phyloP scores from a whole-genome alignment of 768 basidiomycete species.

The Lactifluus rugatus region DNA sequence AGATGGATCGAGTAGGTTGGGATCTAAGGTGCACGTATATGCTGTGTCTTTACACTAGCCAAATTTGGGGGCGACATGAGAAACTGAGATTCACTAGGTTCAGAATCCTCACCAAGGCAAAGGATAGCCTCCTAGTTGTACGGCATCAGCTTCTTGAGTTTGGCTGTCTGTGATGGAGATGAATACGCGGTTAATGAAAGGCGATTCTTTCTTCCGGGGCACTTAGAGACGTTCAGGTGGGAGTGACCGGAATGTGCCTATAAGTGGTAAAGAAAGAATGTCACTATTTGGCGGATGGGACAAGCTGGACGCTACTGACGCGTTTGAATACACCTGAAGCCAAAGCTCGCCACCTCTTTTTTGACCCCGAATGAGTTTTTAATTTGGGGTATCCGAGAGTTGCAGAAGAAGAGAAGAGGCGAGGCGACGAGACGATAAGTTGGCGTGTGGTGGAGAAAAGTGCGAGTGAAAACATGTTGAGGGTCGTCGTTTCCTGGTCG shows the following conservation, averaged over 20 bases:
- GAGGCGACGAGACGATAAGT: conserved; percentile 20
- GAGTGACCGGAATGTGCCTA: conserved; percentile 64
- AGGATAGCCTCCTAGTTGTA: conserved; percentile 39
- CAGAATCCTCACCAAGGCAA: not conserved
- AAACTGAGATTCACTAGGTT: not conserved
- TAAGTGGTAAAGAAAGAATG: not conserved
- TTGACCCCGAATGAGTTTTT: conserved; percentile 71
- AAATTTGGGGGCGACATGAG: not conserved
- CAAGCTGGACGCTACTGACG: conserved; percentile 32
- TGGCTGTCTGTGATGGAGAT: conserved; percentile 50
- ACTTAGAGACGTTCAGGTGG: conserved; percentile 64
- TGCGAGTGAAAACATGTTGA: conserved; percentile 24
- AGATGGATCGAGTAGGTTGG: not conserved
- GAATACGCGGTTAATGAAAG: conserved; percentile 61
- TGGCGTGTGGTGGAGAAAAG: conserved; percentile 11
- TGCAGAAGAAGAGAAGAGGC: conserved; percentile 50
- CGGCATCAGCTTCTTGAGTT: conserved; percentile 62
- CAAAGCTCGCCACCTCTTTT: conserved; percentile 70
- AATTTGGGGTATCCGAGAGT: conserved; percentile 57
- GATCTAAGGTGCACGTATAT: not conserved
- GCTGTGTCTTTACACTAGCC: not conserved
- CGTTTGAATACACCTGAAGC: conserved; percentile 65
- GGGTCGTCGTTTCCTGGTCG: no score
- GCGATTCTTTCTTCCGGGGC: conserved; percentile 53
- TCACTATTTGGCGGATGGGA: not conserved